Evolutionary conservation across 2,329 filamentous ascomycete species (phyloP).

Genomic region (Fusarium piperis): DNA sequence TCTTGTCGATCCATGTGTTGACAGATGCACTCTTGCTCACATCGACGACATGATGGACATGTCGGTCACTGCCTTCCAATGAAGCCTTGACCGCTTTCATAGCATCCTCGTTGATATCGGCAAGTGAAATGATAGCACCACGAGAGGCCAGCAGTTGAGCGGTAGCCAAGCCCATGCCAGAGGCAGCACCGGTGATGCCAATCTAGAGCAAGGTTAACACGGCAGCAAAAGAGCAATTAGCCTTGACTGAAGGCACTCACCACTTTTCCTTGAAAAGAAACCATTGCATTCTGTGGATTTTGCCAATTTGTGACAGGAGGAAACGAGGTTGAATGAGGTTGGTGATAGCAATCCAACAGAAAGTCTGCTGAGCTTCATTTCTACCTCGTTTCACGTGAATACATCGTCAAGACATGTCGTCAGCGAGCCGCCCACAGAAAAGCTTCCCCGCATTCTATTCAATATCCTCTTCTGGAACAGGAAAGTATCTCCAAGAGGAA

Average conservation of each 20-base stretch:
- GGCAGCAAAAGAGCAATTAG: neutral
- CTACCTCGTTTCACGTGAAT: neutral
- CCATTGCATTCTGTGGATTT: neutral
- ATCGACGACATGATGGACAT: slow-evolving; percentile 16
- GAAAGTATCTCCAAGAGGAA: slow-evolving; percentile 4
- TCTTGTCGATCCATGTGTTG: slow-evolving; percentile 44
- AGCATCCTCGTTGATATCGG: slow-evolving; percentile 27
- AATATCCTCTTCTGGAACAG: slow-evolving; percentile 4
- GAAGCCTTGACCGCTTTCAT: neutral
- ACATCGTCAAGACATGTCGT: neutral
- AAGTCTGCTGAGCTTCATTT: neutral
- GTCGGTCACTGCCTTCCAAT: neutral
- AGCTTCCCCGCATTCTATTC: neutral
- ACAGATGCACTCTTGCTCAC: slow-evolving; percentile 24
- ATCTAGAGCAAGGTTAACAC: slow-evolving; percentile 1
- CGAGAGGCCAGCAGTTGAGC: slow-evolving; percentile 29
- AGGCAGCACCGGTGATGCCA: slow-evolving; percentile 33
- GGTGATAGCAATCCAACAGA: neutral
- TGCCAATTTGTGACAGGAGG: neutral
- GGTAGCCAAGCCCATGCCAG: slow-evolving; percentile 35
- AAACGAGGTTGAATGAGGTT: neutral
- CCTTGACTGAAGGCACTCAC: neutral
- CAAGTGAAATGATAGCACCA: slow-evolving; percentile 33
- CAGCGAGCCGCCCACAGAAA: neutral
- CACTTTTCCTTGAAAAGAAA: slow-evolving; percentile 1